Conservation (phyloP, 306 rosid genomes). For the Castanea mollissima region DNA sequence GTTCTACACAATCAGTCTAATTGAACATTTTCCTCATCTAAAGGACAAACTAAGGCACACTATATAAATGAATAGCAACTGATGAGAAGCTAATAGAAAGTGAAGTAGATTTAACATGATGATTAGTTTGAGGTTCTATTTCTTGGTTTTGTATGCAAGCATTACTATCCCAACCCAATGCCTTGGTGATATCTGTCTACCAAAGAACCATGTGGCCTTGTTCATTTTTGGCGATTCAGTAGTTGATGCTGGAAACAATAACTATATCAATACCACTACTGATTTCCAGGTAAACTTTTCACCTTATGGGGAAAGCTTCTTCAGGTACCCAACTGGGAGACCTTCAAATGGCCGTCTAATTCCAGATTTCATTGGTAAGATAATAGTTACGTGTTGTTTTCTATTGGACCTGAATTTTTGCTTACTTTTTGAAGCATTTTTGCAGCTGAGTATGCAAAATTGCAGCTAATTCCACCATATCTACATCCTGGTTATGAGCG, state of each 20-base stretch:
- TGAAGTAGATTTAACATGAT: background rate
- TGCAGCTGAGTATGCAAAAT: background rate
- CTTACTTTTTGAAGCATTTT: background rate
- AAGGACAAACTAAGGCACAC: too few relatives aligned
- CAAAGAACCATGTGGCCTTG: conserved; percentile 26
- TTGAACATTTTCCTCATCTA: too few relatives aligned
- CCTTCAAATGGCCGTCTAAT: background rate
- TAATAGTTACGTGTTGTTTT: background rate
- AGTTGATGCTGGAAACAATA: conserved; percentile 47
- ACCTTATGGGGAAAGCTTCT: background rate
- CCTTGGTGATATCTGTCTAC: conserved; percentile 4
- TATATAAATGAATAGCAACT: background rate
- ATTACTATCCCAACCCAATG: background rate
- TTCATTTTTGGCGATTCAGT: conserved; percentile 65
- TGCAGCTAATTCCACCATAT: background rate
- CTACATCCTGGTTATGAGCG: background rate
- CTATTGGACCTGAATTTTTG: too few relatives aligned
- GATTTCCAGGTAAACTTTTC: background rate
- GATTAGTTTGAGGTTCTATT: conserved; percentile 5
- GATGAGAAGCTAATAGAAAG: background rate
- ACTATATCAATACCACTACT: background rate
- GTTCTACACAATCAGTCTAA: too few relatives aligned
- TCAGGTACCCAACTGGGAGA: background rate
- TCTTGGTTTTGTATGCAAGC: conserved; percentile 4
- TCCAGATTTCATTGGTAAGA: conserved; percentile 52